Percentiles rank a stretch among this genome's conserved stretches.
These are phyloP conservation scores for Penicillium sclerotigenum DNA, from an alignment of 2,329 filamentous ascomycete genomes.

Conservation along the genomic window DNA sequence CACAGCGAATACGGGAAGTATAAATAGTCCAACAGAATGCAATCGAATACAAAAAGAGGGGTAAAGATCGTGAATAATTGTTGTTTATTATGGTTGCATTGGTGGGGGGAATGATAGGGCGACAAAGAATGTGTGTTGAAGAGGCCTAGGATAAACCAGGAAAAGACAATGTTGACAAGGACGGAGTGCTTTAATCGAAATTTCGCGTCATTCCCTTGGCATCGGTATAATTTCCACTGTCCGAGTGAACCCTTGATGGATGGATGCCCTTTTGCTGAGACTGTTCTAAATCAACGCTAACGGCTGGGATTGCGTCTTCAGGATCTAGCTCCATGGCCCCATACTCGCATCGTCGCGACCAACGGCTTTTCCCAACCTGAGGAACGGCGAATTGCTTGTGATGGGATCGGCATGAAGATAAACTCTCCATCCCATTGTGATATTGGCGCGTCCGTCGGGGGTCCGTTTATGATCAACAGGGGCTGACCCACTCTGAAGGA, in stretches of 20 bases:
- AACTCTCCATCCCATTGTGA: conserved; percentile 7
- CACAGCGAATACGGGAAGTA: conserved; percentile 3
- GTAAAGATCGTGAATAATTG: not conserved
- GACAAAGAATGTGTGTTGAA: conserved; percentile 1
- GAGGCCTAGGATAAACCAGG: not conserved
- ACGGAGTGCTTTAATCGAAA: not conserved
- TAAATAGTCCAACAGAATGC: conserved; percentile 14
- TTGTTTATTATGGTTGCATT: conserved; percentile 29
- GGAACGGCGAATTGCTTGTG: conserved; percentile 7
- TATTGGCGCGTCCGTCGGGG: conserved; percentile 3
- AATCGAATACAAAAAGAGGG: conserved; percentile 11
- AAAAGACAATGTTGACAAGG: not conserved
- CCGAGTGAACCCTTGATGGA: not conserved
- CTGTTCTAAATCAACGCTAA: not conserved
- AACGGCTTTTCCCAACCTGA: not conserved
- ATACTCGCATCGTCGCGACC: not conserved
- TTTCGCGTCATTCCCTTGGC: conserved; percentile 4
- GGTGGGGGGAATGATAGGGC: conserved; percentile 14
- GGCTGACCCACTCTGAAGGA: conserved; percentile 15
- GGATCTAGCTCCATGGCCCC: not conserved
- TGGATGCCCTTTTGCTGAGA: not conserved
- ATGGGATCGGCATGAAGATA: conserved; percentile 18
- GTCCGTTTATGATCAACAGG: conserved; percentile 18
- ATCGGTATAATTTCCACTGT: not conserved
- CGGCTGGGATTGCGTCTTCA: not conserved